These are phyloP conservation scores for Tricladium varicosporioides DNA, from an alignment of 2,329 filamentous ascomycete species.

Conservation along the genomic window DNA sequence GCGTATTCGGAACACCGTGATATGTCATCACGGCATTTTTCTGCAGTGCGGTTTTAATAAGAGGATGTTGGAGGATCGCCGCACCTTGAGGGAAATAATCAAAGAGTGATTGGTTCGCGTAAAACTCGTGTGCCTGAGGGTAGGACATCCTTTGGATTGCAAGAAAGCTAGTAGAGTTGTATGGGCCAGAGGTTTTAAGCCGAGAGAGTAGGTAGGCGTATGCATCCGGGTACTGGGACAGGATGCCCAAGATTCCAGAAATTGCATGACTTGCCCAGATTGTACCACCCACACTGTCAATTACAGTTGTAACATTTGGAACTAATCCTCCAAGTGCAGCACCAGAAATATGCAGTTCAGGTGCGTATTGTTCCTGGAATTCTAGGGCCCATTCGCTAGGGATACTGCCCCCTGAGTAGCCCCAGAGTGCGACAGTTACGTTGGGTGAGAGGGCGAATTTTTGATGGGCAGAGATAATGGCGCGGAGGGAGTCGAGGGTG, in stretches of 20 bases:
- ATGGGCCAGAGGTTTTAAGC: slow-evolving; percentile 21
- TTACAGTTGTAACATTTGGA: slow-evolving; percentile 40
- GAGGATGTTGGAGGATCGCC: slow-evolving; percentile 17
- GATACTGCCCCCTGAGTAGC: slow-evolving; percentile 53
- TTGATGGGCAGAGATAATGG: slow-evolving; percentile 4
- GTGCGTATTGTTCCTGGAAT: slow-evolving; percentile 49
- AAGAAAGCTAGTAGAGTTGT: slow-evolving; percentile 37
- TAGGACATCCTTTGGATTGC: slow-evolving; percentile 27
- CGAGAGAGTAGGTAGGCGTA: slow-evolving; percentile 4
- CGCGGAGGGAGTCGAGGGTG: slow-evolving; percentile 19
- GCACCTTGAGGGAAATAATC: slow-evolving; percentile 42
- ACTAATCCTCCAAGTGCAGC: slow-evolving; percentile 49
- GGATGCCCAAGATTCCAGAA: slow-evolving; percentile 10
- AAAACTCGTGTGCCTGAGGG: slow-evolving; percentile 29
- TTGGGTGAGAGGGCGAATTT: slow-evolving; percentile 1
- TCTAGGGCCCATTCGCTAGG: slow-evolving; percentile 52
- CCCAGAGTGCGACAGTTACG: slow-evolving; percentile 41
- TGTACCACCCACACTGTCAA: slow-evolving; percentile 36
- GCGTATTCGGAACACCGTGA: slow-evolving; percentile 45
- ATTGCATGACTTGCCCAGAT: slow-evolving; percentile 30
- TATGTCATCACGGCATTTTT: slow-evolving; percentile 15
- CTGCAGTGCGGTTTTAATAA: slow-evolving; percentile 9
- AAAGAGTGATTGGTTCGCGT: slow-evolving; percentile 37
- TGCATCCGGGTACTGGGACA: slow-evolving; percentile 14
- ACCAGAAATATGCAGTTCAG: slow-evolving; percentile 48